Evolutionary conservation across 441 rosid genomes (phyloP), one percentile per base, ranked within the genome.

Genomic region (Corymbia citriodora): DNA sequence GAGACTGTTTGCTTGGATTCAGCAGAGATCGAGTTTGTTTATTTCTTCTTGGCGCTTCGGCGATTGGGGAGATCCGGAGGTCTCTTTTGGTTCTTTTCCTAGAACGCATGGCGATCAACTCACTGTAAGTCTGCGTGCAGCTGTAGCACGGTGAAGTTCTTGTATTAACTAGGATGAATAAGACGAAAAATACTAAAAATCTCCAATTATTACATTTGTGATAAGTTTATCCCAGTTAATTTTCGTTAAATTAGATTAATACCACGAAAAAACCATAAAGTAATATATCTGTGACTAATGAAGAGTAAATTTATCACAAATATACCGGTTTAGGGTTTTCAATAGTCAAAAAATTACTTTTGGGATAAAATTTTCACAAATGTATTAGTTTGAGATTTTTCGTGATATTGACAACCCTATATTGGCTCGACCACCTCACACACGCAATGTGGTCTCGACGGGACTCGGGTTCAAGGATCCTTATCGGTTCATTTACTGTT

Each of bases 401-500:
- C 33, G 2, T 33, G 33, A 33, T 33, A 33, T 33, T 33, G n/a
- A n/a, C 23, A 36, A 4, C 49, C 45, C 6, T 2, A 15, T 11
- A 68, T 31, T 5, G 2, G 27, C 82, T 72, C 11, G 12, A 36
- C 27, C 8, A 36, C 49, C 1, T 40, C 13, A 15, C 12, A 8
- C 8, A 9, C 49, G n/a, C 15, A 4, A 36, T 10, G 48, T 5
- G 81, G 25, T 2, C 10, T 1, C 1, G 0, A 21, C 2, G 7
- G 27, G 23, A 48, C 25, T 9, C 6, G 4, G 81, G 48, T 72
- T 31, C 74, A 33, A 33, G 33, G 33, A 33, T 33, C 33, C 33
- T 33, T 33, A 33, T 33, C 45, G 6, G 45, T 40, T 17, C 45
- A 68, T 31, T 31, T 9, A 21, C 79, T 68, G 79, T 36, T 68